Percentiles rank a stretch among this genome's conserved stretches.
These are phyloP conservation scores for Fraxinus dipetala DNA, from an alignment of 305 asterid genomes.

Conservation along the genomic window DNA sequence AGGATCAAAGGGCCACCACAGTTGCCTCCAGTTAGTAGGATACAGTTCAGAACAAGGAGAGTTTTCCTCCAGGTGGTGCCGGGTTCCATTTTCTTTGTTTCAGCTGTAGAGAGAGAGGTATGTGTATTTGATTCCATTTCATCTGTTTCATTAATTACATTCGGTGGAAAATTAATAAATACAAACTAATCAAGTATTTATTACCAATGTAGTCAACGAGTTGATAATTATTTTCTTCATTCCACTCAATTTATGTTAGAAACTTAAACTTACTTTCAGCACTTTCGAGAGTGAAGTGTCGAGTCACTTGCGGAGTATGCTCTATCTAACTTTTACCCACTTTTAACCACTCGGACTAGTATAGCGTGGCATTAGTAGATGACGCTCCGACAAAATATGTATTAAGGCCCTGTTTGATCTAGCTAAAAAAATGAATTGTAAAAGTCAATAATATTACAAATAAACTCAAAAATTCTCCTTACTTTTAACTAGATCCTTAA, in stretches of 20 bases:
- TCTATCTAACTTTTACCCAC: neutral
- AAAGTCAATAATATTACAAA: no score
- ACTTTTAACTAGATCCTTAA: no score
- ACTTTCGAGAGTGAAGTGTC: neutral
- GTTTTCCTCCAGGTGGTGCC: neutral
- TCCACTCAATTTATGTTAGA: neutral
- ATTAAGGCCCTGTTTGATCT: neutral
- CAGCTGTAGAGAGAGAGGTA: neutral
- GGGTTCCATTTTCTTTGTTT: neutral
- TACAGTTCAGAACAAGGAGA: constrained; percentile 6
- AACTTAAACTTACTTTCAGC: neutral
- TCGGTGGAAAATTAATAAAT: neutral
- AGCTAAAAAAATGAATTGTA: neutral
- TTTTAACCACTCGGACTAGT: neutral
- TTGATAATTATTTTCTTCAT: neutral
- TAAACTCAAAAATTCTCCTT: no score
- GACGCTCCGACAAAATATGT: neutral
- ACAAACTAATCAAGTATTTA: neutral
- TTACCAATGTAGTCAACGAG: neutral
- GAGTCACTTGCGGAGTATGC: neutral
- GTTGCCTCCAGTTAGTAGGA: constrained; percentile 6
- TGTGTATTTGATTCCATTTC: neutral
- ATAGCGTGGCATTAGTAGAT: neutral
- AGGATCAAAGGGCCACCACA: constrained; percentile 12
- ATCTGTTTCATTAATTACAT: neutral